Percentiles rank a stretch among this genome's conserved stretches.
Conservation (phyloP, 345 rosid genomes). For the Clarkia xantiana region DNA sequence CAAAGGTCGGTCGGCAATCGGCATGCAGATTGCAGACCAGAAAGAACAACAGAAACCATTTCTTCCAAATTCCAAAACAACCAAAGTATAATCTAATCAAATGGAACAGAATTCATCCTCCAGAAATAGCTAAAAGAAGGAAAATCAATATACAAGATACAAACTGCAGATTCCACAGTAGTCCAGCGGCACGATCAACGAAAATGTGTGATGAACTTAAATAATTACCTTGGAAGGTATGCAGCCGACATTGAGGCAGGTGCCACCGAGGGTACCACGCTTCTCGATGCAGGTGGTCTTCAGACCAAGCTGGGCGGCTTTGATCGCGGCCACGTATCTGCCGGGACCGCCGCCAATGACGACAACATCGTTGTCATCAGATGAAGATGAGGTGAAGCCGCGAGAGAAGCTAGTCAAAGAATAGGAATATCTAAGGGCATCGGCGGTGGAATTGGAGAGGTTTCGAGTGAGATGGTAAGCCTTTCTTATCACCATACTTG, state of each 20-base stretch:
- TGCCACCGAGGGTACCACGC: conserved; percentile 94
- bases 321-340: conserved; percentile 97
- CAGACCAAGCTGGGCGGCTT: conserved; percentile 96
- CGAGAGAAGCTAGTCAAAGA: conserved; percentile 39
- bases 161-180: no score
- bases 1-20: no score
- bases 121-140: no score
- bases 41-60: no score
- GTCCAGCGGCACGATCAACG: no score
- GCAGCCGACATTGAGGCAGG: conserved; percentile 98
- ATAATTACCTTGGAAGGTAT: conserved; percentile 91
- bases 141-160: no score
- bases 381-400: conserved; percentile 71
- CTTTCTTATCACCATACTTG: conserved; percentile 70
- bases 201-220: no score
- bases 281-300: conserved; percentile 96
- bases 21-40: no score
- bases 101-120: no score
- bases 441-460: conserved; percentile 29
- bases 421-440: conserved; percentile 38
- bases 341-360: conserved; percentile 98
- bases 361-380: conserved; percentile 92
- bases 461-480: conserved; percentile 20
- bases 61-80: no score
- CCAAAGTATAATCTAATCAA: no score